Conservation (phyloP, 257 asterid species). For the Cynanchum wilfordii region DNA sequence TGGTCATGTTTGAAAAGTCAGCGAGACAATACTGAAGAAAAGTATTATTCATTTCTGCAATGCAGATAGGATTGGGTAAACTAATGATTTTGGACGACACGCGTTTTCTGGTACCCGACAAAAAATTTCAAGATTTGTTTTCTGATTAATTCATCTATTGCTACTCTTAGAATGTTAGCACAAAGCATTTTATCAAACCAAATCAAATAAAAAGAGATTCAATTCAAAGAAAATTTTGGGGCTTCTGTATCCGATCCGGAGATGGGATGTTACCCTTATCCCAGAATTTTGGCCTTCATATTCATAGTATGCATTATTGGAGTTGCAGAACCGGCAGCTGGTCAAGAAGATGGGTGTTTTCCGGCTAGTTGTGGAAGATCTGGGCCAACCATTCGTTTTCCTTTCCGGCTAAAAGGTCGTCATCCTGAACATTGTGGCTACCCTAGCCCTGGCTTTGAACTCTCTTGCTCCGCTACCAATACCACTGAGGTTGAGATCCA, state of each 20-base stretch:
- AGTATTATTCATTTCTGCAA: too few species aligned
- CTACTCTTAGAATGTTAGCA: not conserved
- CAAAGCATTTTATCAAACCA: not conserved
- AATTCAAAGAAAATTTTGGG: not conserved
- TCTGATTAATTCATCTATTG: not conserved
- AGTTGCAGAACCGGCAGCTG: constrained; percentile 23
- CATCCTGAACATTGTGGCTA: constrained; percentile 52
- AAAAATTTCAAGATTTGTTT: not conserved
- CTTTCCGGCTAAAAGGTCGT: constrained; percentile 45
- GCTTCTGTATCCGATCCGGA: not conserved
- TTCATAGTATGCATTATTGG: not conserved
- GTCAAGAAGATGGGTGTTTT: constrained; percentile 56
- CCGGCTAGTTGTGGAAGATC: constrained; percentile 44
- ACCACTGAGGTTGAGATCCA: constrained; percentile 38
- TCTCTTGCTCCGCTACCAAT: constrained; percentile 43
- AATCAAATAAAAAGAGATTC: not conserved
- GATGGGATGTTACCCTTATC: not conserved
- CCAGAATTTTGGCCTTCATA: not conserved
- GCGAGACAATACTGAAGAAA: not conserved
- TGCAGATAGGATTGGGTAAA: not conserved
- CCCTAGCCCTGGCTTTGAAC: constrained; percentile 38
- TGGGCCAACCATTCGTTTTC: constrained; percentile 61
- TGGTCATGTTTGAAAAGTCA: not conserved
- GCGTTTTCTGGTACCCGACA: not conserved
- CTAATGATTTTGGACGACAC: not conserved